Evolutionary conservation across 1,139 yeast species (phyloP).

Genomic region (Yamadazyma atmosphaerica): DNA sequence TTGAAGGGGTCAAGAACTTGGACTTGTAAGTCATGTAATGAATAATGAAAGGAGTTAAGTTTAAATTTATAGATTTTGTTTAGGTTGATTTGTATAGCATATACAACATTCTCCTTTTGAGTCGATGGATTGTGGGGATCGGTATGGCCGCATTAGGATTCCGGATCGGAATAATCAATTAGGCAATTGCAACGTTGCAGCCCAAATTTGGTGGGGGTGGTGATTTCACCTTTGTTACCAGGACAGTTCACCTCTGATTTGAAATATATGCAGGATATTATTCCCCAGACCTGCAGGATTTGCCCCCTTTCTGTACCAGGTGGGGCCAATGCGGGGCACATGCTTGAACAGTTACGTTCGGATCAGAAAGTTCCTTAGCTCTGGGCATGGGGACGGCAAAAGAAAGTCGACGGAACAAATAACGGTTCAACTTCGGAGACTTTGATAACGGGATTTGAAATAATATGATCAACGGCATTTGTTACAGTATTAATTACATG

Average conservation of each 20-base stretch:
- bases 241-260: too few relatives aligned
- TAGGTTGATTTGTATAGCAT: conserved; percentile 1
- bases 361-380: background rate
- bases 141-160: too few relatives aligned
- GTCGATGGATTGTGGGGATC: too few relatives aligned
- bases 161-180: too few relatives aligned
- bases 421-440: background rate
- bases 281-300: background rate
- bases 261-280: background rate
- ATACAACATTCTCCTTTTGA: conserved; percentile 1
- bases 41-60: conserved; percentile 1
- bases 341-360: too few relatives aligned
- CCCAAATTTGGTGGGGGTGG: too few relatives aligned
- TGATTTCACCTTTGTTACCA: too few relatives aligned
- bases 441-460: background rate
- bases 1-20: conserved; percentile 40
- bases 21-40: background rate
- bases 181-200: background rate
- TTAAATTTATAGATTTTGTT: conserved; percentile 3
- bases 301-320: conserved; percentile 1
- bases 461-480: too few relatives aligned
- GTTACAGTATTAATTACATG: too few relatives aligned
- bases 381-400: background rate
- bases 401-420: background rate
- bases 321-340: background rate